Base-by-base conservation (phyloP, 139 green algal species). In the Ettlia oleoabundans region DNA sequence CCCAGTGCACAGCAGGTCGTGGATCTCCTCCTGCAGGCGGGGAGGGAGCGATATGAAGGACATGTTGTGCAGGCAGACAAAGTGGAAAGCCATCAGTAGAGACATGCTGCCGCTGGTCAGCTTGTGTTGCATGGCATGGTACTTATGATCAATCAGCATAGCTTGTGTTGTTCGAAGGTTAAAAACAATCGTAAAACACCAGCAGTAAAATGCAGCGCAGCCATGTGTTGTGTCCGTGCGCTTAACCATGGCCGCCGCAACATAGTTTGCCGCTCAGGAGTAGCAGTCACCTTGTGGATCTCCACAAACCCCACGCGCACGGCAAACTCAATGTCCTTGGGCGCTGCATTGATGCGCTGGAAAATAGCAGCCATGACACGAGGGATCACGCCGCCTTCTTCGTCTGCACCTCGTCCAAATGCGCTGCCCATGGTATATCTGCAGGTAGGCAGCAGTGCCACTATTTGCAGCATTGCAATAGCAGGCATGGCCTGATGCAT, bases 231-330 rank as follows among this genome's bases (percentile, higher is more conserved):
- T n/a, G 47, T 58, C 47, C 47, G 47, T 58, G 47, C 47, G n/a
- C n/a, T n/a, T n/a, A n/a, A n/a, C n/a, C n/a, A n/a, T n/a, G n/a
- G n/a, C n/a, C n/a, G n/a, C n/a, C n/a, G n/a, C n/a, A n/a, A n/a
- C n/a, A n/a, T n/a, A n/a, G n/a, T n/a, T n/a, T n/a, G n/a, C n/a
- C n/a, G n/a, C n/a, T n/a, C n/a, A n/a, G n/a, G n/a, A n/a, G n/a
- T n/a, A n/a, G n/a, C n/a, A n/a, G n/a, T n/a, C 71, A 95, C 93
- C 90, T 97, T 96, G 85, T 98, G 92, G 40, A 98, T 98, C 83
- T 98, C 95, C 62, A 98, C 92, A 85, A 98, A 98, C 52, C 93
- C 93, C 37, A 97, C 95, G 18, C 91, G 91, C 8, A 98, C 89
- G 13, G 84, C 91, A 82, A 91, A 94, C n/a, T 93, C 85, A 2